Evolutionary conservation across 2,329 filamentous ascomycete species (phyloP).

Genomic region (Penicillium janthinellum): DNA sequence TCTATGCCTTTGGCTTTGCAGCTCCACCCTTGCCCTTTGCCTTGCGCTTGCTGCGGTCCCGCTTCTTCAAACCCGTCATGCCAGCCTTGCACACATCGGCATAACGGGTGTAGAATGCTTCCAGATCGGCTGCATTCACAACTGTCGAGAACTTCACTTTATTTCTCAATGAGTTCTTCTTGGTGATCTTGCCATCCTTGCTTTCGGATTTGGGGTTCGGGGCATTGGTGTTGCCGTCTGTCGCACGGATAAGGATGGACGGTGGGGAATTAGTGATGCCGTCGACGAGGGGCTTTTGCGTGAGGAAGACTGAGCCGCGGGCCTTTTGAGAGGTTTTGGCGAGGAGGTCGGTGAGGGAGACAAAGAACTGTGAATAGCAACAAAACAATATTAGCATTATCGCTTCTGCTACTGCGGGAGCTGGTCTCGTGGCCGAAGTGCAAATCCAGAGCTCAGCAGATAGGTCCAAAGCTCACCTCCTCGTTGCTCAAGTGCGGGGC

Average conservation of each 20-base stretch:
- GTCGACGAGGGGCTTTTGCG: conserved; percentile 44
- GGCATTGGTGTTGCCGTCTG: conserved; percentile 69
- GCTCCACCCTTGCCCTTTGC: conserved; percentile 59
- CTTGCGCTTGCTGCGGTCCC: conserved; percentile 71
- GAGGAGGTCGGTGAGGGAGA: conserved; percentile 43
- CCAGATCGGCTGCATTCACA: conserved; percentile 73
- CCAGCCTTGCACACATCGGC: conserved; percentile 88
- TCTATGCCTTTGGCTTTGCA: conserved; percentile 37
- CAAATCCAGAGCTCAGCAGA: background rate
- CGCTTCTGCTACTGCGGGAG: conserved; percentile 2
- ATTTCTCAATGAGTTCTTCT: conserved; percentile 50
- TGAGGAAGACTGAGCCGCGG: conserved; percentile 49
- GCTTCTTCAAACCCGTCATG: conserved; percentile 88
- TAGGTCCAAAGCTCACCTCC: conserved; percentile 35
- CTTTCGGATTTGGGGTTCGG: conserved; percentile 39
- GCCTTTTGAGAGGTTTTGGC: conserved; percentile 41
- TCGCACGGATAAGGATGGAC: conserved; percentile 79
- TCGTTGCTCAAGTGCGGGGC: conserved; percentile 44
- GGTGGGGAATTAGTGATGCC: conserved; percentile 64
- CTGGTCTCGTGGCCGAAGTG: conserved; percentile 14
- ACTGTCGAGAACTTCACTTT: conserved; percentile 80
- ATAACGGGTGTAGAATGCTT: conserved; percentile 80
- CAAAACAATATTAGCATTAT: conserved; percentile 18
- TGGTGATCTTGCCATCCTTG: conserved; percentile 42
- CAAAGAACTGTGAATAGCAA: conserved; percentile 43